These are phyloP conservation scores for Picocystis sp. DNA, from an alignment of 163 green algal genomes.

Conservation along the genomic window DNA sequence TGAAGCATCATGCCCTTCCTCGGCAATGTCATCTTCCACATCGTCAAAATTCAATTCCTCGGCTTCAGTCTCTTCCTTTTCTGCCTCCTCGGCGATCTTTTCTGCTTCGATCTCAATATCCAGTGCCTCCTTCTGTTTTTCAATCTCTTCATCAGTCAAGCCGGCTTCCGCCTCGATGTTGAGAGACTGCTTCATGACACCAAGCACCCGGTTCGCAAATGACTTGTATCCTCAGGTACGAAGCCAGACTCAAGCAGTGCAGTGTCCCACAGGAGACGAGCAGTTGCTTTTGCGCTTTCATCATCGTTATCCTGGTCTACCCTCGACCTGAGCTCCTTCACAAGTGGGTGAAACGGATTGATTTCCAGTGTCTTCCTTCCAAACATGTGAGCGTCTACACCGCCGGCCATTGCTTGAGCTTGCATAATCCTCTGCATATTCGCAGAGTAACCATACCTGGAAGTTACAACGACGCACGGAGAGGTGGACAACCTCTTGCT, in stretches of 20 bases:
- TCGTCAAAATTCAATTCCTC: no score
- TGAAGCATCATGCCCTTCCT: no score
- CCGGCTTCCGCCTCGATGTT: background rate
- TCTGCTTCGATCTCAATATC: constrained; percentile 3
- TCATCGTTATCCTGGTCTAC: constrained; percentile 28
- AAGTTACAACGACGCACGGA: constrained; percentile 78
- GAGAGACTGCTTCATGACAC: constrained; percentile 16
- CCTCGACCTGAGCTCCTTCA: constrained; percentile 41
- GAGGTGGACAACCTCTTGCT: constrained; percentile 58
- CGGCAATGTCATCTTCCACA: no score
- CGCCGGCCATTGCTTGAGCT: constrained; percentile 39
- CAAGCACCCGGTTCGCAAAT: constrained; percentile 20
- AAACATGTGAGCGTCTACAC: constrained; percentile 40
- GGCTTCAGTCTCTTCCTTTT: no score
- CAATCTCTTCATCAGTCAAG: background rate
- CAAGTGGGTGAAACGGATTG: constrained; percentile 79
- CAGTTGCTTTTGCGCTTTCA: constrained; percentile 20
- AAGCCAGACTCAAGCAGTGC: constrained; percentile 77
- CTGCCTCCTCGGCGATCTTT: no score
- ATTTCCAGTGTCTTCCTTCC: constrained; percentile 81
- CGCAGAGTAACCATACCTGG: constrained; percentile 83
- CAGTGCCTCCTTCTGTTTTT: background rate
- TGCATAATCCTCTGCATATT: constrained; percentile 95
- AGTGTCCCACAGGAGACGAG: constrained; percentile 72
- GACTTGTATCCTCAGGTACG: constrained; percentile 19